phyloP scores from a whole-genome alignment of 306 rosid genomes.

The Fragaria ananassa region DNA sequence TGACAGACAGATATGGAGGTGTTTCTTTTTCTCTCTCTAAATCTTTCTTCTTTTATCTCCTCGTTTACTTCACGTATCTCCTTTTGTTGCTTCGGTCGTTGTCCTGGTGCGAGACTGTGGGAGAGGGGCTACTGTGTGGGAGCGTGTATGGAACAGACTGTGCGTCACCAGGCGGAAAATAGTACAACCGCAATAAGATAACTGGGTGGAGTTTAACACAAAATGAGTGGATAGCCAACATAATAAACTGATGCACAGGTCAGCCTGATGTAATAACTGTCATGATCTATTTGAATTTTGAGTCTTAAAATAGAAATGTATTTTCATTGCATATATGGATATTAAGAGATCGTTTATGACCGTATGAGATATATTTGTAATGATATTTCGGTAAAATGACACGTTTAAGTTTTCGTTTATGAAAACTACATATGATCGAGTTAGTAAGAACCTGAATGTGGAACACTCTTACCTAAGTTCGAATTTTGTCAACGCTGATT shows the following conservation, averaged over 20 bases:
- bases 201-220: neutral
- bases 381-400: too few relatives aligned
- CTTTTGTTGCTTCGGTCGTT: neutral
- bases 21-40: constrained; percentile 15
- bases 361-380: too few relatives aligned
- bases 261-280: neutral
- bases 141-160: neutral
- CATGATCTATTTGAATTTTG: neutral
- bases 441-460: too few relatives aligned
- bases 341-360: neutral
- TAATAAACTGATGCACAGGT: neutral
- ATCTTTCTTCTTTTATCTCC: constrained; percentile 18
- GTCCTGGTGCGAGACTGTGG: constrained; percentile 1
- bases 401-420: too few relatives aligned
- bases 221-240: neutral
- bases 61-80: constrained; percentile 23
- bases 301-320: neutral
- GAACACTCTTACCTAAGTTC: too few relatives aligned
- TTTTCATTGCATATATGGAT: neutral
- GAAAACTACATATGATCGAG: too few relatives aligned
- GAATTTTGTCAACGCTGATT: too few relatives aligned
- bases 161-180: neutral
- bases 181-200: neutral
- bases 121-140: neutral
- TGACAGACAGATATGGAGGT: neutral